phyloP scores from a whole-genome alignment of 2,329 filamentous ascomycete genomes.

The Thielaviopsis cerberus region DNA sequence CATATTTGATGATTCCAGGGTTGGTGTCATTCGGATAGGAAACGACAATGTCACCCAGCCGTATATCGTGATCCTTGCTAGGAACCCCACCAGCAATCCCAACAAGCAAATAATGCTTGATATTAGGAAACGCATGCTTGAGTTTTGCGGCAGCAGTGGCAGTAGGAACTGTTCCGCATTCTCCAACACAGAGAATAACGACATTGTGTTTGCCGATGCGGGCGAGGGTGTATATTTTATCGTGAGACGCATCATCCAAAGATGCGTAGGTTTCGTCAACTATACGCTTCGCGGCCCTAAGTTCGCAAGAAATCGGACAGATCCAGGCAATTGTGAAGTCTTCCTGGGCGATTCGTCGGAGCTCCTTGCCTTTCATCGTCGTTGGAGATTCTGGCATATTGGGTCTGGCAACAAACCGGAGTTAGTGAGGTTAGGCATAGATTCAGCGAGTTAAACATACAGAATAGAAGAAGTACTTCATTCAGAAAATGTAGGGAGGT shows the following conservation, averaged over 20 bases:
- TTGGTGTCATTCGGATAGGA: background rate
- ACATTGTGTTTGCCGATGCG: background rate
- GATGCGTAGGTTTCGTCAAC: background rate
- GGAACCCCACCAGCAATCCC: background rate
- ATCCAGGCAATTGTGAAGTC: background rate
- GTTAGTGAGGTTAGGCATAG: no score
- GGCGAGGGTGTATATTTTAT: background rate
- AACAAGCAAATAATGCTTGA: background rate
- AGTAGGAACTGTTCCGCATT: background rate
- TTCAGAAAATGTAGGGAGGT: no score
- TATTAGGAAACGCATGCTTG: background rate
- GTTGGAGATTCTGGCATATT: no score
- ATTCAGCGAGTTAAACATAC: no score
- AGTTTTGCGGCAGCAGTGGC: background rate
- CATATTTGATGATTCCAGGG: background rate
- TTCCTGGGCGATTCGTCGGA: no score
- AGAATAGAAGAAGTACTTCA: no score
- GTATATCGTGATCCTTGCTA: background rate
- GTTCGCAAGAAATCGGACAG: background rate
- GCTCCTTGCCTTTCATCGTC: no score
- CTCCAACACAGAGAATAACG: background rate
- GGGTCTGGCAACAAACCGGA: no score
- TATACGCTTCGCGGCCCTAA: background rate
- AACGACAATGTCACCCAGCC: background rate
- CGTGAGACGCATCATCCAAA: background rate